These are phyloP conservation scores for Reticulascus tulasneorum DNA, from an alignment of 2,329 filamentous ascomycete species.

Conservation along the genomic window DNA sequence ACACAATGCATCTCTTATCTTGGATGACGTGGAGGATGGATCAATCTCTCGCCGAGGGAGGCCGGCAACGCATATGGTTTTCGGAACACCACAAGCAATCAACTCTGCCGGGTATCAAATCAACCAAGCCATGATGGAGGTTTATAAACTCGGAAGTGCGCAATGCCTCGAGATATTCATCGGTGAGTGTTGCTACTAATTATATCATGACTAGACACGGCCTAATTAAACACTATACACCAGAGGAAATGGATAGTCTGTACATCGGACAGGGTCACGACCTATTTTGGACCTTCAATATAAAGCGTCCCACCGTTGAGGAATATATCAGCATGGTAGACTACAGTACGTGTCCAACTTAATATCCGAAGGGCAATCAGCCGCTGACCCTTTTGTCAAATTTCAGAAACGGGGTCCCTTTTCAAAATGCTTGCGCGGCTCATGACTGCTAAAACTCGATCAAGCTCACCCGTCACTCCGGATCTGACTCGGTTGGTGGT, in stretches of 20 bases:
- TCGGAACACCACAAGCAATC: constrained; percentile 29
- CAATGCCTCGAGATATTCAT: constrained; percentile 19
- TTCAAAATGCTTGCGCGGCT: constrained; percentile 15
- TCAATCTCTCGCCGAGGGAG: constrained; percentile 27
- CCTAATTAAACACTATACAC: no score
- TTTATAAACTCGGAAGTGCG: constrained; percentile 11
- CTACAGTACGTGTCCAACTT: constrained; percentile 1
- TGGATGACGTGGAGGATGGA: constrained; percentile 35
- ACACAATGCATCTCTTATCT: constrained; percentile 8
- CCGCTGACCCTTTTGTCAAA: neutral
- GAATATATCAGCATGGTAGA: constrained; percentile 27
- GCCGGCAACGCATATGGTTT: constrained; percentile 31
- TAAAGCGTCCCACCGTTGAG: constrained; percentile 13
- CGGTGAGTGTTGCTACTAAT: no score
- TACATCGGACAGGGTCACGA: constrained; percentile 24
- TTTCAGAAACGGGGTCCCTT: constrained; percentile 17
- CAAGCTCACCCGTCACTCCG: constrained; percentile 3
- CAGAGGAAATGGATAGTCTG: constrained; percentile 15
- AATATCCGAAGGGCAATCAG: neutral
- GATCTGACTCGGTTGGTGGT: constrained; percentile 3
- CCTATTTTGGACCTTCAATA: constrained; percentile 20
- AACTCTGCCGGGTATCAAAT: constrained; percentile 29
- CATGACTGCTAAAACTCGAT: constrained; percentile 15
- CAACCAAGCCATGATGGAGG: constrained; percentile 18
- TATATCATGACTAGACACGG: no score